Base-by-base conservation (phyloP, 1,139 yeast genomes). In the Geotrichum cucujoidarum region DNA sequence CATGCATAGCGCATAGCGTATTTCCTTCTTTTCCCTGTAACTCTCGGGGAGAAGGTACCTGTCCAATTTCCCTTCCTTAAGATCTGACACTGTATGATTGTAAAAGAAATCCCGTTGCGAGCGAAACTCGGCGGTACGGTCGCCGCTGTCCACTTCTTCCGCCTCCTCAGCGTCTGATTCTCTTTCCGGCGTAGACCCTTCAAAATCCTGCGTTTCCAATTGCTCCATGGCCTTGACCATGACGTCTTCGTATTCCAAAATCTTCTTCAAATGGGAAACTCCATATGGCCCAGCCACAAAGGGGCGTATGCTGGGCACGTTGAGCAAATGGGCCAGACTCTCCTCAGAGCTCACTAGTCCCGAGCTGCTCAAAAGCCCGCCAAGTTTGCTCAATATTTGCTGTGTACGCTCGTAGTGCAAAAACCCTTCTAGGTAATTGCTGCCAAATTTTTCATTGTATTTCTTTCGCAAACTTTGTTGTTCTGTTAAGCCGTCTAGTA, bases 1-100 rank as follows among this genome's bases (percentile, higher is more conserved):
- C 47, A 58, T 49, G 31, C 59, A 57, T 17, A 58, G 43, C 31
- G 54, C 48, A 35, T 57, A 58, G 14, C 55, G 54, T 10, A 57
- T 51, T 8, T 14, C 25, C 7, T 31, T 21, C 22, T 8, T 33
- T 20, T 36, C 36, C 14, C 30, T 33, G 20, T 27, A 34, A 7
- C 33, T 11, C 7, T 24, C 20, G n/a, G 50, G 50, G 3, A 47
- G 39, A 14, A 42, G n/a, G 45, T 17, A 46, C 18, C 36, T 31
- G 13, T 41, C 34, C 7, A 27, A 24, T 4, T 5, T 11, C 35
- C 8, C 35, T 4, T 11, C 16, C 13, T 10, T 32, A 20, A 32
- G 35, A 14, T 4, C 3, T n/a, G 27, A 6, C 10, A 24, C 6
- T 24, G 27, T 6, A 10, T 24, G 6, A 6, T 24, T 24, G 10